These are phyloP conservation scores for Hyphodiscus hymeniophilus DNA, from an alignment of 495 filamentous ascomycete genomes.

Conservation along the genomic window DNA sequence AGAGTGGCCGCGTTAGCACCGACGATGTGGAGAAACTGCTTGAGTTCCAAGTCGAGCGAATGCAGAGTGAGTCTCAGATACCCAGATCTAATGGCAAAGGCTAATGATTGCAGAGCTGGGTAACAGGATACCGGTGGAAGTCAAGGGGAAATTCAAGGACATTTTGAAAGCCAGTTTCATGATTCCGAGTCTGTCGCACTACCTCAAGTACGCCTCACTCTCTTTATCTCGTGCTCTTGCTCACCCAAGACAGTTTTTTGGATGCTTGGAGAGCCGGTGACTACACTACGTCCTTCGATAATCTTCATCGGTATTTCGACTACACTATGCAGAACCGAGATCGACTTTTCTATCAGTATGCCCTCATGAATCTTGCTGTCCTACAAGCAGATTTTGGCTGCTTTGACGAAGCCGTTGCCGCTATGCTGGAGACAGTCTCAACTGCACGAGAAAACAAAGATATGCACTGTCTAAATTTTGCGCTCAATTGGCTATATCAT, in stretches of 20 bases:
- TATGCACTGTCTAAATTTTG: constrained; percentile 87
- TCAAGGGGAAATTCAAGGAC: constrained; percentile 49
- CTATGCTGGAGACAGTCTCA: constrained; percentile 87
- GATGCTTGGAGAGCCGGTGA: constrained; percentile 90
- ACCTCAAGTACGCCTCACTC: constrained; percentile 50
- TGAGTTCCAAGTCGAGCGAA: constrained; percentile 78
- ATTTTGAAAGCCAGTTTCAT: constrained; percentile 59
- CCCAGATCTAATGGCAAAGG: background rate
- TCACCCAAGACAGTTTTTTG: constrained; percentile 50
- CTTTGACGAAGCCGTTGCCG: constrained; percentile 79
- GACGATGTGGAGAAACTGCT: constrained; percentile 79
- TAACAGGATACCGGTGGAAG: constrained; percentile 18
- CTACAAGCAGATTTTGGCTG: constrained; percentile 95
- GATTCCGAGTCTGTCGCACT: constrained; percentile 66
- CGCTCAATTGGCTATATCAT: constrained; percentile 95
- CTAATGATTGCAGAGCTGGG: constrained; percentile 18
- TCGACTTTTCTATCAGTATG: constrained; percentile 87
- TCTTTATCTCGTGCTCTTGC: constrained; percentile 3
- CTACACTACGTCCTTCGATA: constrained; percentile 81
- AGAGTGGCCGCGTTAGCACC: constrained; percentile 49
- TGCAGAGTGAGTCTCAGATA: constrained; percentile 58
- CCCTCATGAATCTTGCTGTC: constrained; percentile 86
- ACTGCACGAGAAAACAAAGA: constrained; percentile 90
- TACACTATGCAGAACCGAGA: constrained; percentile 88
- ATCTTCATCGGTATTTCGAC: constrained; percentile 92